Evolutionary conservation across 257 asterid species (phyloP).

Genomic region (Thymus quinquecostatus): DNA sequence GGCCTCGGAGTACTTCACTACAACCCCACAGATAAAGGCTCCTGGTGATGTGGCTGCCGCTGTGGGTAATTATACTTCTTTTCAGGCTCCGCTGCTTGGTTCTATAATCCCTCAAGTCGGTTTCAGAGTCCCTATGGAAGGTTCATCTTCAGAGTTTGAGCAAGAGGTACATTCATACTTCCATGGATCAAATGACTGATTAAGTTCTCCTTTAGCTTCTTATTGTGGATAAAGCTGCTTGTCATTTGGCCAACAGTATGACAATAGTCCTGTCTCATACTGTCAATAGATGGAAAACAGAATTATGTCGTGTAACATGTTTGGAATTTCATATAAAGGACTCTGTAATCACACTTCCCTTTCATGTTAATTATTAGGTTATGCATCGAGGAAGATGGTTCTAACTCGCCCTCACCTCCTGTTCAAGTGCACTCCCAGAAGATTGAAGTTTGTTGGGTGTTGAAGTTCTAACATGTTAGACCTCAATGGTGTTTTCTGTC

Average conservation of each 20-base stretch:
- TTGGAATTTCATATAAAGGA: conserved; percentile 1
- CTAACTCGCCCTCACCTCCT: conserved; percentile 27
- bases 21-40: conserved; percentile 56
- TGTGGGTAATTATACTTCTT: conserved; percentile 52
- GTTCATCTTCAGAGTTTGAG: conserved; percentile 41
- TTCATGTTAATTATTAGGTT: conserved; percentile 32
- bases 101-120: conserved; percentile 34
- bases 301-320: neutral
- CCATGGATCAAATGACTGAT: neutral
- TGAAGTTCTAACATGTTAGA: conserved; percentile 14
- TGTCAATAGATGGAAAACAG: neutral
- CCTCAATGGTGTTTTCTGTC: conserved; percentile 21
- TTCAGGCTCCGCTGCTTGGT: conserved; percentile 48
- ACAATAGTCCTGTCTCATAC: neutral
- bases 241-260: conserved; percentile 5
- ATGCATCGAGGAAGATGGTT: conserved; percentile 32
- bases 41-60: conserved; percentile 68
- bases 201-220: conserved; percentile 12
- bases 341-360: conserved; percentile 15
- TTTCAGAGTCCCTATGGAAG: conserved; percentile 39
- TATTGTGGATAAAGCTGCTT: neutral
- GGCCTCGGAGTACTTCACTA: conserved; percentile 62
- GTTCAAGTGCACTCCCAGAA: conserved; percentile 25
- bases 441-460: conserved; percentile 32
- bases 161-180: conserved; percentile 49